phyloP scores from a whole-genome alignment of 2,329 filamentous ascomycete species.

The Monosporascus ibericus region DNA sequence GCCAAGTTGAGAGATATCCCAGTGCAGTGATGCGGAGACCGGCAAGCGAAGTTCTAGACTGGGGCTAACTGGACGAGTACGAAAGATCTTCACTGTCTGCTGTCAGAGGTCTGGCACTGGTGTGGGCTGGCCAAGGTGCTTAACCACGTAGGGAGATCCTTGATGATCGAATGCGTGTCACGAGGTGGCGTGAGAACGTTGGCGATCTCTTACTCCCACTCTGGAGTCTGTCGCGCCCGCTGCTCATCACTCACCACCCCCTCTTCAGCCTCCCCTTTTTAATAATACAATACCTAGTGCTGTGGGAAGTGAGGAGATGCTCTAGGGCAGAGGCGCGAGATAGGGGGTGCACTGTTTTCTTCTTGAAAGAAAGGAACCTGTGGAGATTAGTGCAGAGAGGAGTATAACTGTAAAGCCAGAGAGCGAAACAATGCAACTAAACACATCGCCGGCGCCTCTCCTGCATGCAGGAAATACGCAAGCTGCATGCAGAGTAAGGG shows the following conservation, averaged over 20 bases:
- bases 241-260: background rate
- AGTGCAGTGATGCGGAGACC: conserved; percentile 3
- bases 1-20: background rate
- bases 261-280: background rate
- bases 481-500: background rate
- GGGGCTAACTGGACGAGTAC: conserved; percentile 5
- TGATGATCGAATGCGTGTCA: conserved; percentile 6
- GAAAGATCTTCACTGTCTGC: conserved; percentile 5
- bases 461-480: background rate
- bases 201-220: background rate
- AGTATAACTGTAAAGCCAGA: background rate
- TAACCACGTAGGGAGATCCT: conserved; percentile 11
- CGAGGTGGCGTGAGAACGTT: background rate
- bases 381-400: background rate
- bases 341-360: background rate
- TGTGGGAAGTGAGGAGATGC: background rate
- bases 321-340: background rate
- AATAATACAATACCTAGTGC: background rate
- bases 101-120: conserved; percentile 11
- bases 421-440: background rate
- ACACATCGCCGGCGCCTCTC: background rate
- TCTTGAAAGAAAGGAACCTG: background rate
- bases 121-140: conserved; percentile 5
- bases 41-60: conserved; percentile 10
- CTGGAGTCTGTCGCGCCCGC: background rate